Percentiles rank a stretch among this genome's conserved stretches.
These are phyloP conservation scores for Trichoderma cornu-damae DNA, from an alignment of 2,329 filamentous ascomycete genomes.

Conservation along the genomic window DNA sequence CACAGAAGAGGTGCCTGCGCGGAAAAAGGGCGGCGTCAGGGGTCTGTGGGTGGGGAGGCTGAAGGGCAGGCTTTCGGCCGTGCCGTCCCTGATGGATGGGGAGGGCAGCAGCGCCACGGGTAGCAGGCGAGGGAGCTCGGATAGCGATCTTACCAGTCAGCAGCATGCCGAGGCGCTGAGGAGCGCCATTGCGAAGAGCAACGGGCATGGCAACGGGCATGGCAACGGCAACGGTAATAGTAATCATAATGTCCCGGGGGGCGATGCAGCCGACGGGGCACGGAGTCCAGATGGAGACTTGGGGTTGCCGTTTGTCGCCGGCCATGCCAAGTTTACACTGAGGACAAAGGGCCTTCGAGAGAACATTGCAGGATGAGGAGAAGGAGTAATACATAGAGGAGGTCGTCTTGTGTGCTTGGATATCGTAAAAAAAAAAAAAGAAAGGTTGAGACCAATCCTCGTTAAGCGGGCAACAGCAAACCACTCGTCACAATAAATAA, in stretches of 20 bases:
- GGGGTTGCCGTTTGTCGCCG: slow-evolving; percentile 44
- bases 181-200: slow-evolving; percentile 30
- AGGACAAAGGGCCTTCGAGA: slow-evolving; percentile 54
- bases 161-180: slow-evolving; percentile 41
- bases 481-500: neutral
- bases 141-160: slow-evolving; percentile 38
- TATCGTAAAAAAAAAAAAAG: neutral
- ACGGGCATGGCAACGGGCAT: slow-evolving; percentile 20
- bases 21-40: slow-evolving; percentile 56
- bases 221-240: neutral
- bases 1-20: slow-evolving; percentile 55
- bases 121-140: slow-evolving; percentile 41
- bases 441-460: neutral
- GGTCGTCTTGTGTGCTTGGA: neutral
- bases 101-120: slow-evolving; percentile 36
- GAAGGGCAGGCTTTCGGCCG: slow-evolving; percentile 32
- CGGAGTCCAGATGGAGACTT: slow-evolving; percentile 25
- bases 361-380: slow-evolving; percentile 27
- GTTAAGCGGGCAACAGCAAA: no score
- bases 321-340: slow-evolving; percentile 44
- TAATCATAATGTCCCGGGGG: slow-evolving; percentile 19
- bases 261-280: neutral
- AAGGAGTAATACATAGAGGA: neutral
- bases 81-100: slow-evolving; percentile 28
- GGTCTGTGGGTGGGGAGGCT: slow-evolving; percentile 51